Base-by-base conservation (phyloP, 179 eudicot genomes). In the Actinidia polygama region DNA sequence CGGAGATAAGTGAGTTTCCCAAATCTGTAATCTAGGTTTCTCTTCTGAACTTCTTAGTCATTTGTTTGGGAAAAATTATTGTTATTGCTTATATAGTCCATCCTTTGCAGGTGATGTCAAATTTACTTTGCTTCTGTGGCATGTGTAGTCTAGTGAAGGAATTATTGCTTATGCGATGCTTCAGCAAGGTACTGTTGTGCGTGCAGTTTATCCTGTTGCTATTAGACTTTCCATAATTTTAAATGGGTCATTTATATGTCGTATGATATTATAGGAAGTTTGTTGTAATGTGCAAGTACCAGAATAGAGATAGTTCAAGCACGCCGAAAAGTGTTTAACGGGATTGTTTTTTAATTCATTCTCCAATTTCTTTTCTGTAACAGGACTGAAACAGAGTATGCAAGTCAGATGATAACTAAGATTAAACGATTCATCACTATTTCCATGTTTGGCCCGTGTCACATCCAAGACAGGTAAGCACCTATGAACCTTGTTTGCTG, bases 81-180 rank as follows among this genome's bases (percentile, higher is more conserved):
- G 6, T 57, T 66, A 12, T 74, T 44, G 77, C 19, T 79, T 81
- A 79, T 9, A 61, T 73, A 24, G 18, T 72, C 19, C 54, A 57
- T 18, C 64, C 40, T 75, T 26, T 88, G 83, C 86, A 95, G 98
- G 81, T 95, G 72, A 70, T 94, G 91, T 89, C 94, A 64, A 95
- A 95, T 84, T 90, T 95, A 82, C 92, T 95, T 19, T 90, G 93
- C 80, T 95, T 81, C 75, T 95, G 93, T 51, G 99, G 99, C 63
- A 94, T 91, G 90, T 94, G 98, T 84, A 88, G 93, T 81, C 76
- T 94, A 83, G 85, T 93, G 61, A 95, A 94, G 89, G 98, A 95
- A 51, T 90, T 91, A 81, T 88, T 95, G 84, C 92, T 95, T 73
- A 87, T 90, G 82, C 94, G 99, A 54, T 95, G 91, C 87, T 95